These are phyloP conservation scores for Tylopilus vinaceipallidus DNA, from an alignment of 768 basidiomycete species.

Conservation along the genomic window DNA sequence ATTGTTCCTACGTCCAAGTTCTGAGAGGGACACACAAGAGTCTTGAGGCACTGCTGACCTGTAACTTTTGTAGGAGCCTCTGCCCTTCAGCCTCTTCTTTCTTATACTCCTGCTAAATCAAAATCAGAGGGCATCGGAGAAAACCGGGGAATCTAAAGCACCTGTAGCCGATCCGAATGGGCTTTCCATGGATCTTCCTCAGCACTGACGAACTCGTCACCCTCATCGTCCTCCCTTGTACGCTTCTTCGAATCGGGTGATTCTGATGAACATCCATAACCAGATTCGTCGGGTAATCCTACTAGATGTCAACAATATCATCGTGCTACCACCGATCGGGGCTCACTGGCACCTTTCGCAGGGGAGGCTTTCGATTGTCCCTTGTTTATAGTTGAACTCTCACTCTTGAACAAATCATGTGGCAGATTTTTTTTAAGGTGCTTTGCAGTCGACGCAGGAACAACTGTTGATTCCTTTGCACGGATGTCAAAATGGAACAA, in stretches of 20 bases:
- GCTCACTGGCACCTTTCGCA: too few species aligned
- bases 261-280: too few species aligned
- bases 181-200: background rate
- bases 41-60: too few species aligned
- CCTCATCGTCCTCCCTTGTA: background rate
- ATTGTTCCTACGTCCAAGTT: background rate
- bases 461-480: background rate
- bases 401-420: background rate
- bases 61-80: constrained; percentile 12
- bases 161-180: background rate
- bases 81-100: constrained; percentile 14
- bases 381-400: background rate
- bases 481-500: constrained; percentile 11
- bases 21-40: too few species aligned
- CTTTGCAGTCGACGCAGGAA: background rate
- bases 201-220: background rate
- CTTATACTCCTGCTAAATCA: constrained; percentile 7
- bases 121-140: background rate
- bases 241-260: background rate
- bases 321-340: too few species aligned
- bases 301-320: too few species aligned
- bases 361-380: background rate
- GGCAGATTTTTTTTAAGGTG: background rate
- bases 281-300: too few species aligned
- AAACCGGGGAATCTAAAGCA: background rate